These are phyloP conservation scores for Lasiosphaeria ovina DNA, from an alignment of 495 filamentous ascomycete genomes.

Conservation along the genomic window DNA sequence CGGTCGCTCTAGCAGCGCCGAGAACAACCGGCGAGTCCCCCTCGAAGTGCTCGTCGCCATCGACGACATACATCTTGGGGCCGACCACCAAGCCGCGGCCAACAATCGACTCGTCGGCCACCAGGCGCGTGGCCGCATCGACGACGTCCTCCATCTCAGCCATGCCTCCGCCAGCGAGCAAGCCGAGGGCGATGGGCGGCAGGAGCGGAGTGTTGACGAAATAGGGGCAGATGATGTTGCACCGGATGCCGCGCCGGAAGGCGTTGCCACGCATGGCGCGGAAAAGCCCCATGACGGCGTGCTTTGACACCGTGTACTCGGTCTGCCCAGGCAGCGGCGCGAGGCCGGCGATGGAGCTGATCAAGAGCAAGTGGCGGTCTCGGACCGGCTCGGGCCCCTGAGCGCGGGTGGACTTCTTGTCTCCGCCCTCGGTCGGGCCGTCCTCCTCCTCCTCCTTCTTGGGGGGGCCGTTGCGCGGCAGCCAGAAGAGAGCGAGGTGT, in stretches of 20 bases:
- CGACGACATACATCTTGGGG: slow-evolving; percentile 45
- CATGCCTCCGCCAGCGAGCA: slow-evolving; percentile 54
- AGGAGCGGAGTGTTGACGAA: slow-evolving; percentile 65
- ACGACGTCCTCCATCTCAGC: slow-evolving; percentile 52
- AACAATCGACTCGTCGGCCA: slow-evolving; percentile 49
- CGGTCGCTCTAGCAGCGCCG: slow-evolving; percentile 2
- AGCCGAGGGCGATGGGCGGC: slow-evolving; percentile 31
- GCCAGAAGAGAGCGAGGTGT: slow-evolving; percentile 61
- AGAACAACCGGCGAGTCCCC: slow-evolving; percentile 2
- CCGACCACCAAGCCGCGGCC: slow-evolving; percentile 55
- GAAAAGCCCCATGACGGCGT: slow-evolving; percentile 64
- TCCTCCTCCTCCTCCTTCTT: not conserved
- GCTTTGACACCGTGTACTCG: slow-evolving; percentile 61
- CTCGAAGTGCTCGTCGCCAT: slow-evolving; percentile 4
- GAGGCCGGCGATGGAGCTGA: slow-evolving; percentile 56
- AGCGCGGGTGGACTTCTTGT: too few species aligned
- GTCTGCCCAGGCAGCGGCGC: slow-evolving; percentile 44
- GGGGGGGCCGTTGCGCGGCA: slow-evolving; percentile 39
- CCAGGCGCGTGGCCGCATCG: slow-evolving; percentile 35
- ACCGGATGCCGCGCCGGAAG: slow-evolving; percentile 48
- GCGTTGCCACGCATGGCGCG: slow-evolving; percentile 50
- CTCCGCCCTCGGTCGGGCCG: not conserved
- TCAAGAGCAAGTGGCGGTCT: slow-evolving; percentile 54
- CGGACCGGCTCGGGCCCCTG: not conserved
- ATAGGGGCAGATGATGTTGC: slow-evolving; percentile 64